phyloP scores from a whole-genome alignment of 2,329 filamentous ascomycete genomes.

The Cordyceps militaris region DNA sequence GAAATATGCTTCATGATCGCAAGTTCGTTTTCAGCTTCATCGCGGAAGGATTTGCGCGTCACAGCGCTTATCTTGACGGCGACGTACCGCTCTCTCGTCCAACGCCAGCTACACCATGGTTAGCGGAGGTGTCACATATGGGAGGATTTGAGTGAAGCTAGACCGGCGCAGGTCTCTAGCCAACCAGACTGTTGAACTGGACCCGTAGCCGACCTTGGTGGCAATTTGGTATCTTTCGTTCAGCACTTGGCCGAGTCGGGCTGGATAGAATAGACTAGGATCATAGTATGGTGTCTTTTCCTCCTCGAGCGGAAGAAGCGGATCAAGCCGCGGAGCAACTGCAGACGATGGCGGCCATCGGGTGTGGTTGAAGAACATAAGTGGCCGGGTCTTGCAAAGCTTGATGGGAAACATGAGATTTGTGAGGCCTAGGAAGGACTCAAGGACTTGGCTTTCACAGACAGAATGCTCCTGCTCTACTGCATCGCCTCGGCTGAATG shows the following conservation, averaged over 20 bases:
- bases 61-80: background rate
- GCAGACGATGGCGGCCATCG: background rate
- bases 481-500: too few species aligned
- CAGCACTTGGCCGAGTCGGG: slow-evolving; percentile 1
- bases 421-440: too few species aligned
- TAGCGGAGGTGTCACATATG: background rate
- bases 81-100: background rate
- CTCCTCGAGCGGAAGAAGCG: background rate
- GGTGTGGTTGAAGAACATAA: background rate
- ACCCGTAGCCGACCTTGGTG: slow-evolving; percentile 10
- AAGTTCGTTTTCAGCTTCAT: background rate
- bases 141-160: background rate
- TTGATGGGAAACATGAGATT: background rate
- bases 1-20: background rate
- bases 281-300: background rate
- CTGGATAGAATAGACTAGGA: background rate
- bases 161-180: slow-evolving; percentile 12
- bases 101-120: background rate
- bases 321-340: background rate
- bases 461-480: too few species aligned
- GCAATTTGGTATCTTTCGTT: slow-evolving; percentile 11
- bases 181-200: slow-evolving; percentile 11
- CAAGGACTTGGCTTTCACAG: too few species aligned
- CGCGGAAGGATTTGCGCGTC: too few species aligned
- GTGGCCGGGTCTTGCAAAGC: background rate